A percentile compares a stretch with the other conserved stretches of the same genome.
phyloP scores from a whole-genome alignment of 768 basidiomycete species.

The Calocybe gangraenosa region DNA sequence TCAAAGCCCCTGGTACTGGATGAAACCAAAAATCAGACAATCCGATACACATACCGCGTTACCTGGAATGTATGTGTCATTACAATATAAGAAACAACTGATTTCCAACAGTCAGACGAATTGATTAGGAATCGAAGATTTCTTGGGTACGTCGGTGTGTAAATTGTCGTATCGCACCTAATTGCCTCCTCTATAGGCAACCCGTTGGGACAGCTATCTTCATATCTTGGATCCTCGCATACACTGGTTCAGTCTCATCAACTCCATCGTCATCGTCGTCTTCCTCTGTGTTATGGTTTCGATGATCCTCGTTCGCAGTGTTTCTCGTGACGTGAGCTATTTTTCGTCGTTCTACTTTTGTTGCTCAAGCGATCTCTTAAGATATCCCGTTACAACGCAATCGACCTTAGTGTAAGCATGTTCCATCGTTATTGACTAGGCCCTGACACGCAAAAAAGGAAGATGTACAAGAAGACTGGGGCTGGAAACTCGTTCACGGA shows the following conservation, averaged over 20 bases:
- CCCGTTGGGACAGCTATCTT: constrained; percentile 95
- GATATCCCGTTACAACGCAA: constrained; percentile 93
- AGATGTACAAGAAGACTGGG: constrained; percentile 96
- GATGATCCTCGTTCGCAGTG: constrained; percentile 82
- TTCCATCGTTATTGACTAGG: not conserved
- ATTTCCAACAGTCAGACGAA: not conserved
- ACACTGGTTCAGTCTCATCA: constrained; percentile 95
- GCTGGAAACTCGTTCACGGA: constrained; percentile 96
- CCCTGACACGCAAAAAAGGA: constrained; percentile 44
- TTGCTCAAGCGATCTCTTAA: constrained; percentile 23
- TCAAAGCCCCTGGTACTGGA: constrained; percentile 50
- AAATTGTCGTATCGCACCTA: not conserved
- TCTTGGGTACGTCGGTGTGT: constrained; percentile 70
- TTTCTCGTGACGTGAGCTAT: constrained; percentile 76
- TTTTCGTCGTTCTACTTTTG: not conserved
- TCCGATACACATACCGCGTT: constrained; percentile 86
- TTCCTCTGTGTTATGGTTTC: constrained; percentile 94
- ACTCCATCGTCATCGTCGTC: constrained; percentile 86
- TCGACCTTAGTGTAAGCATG: constrained; percentile 74
- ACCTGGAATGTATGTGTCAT: constrained; percentile 69
- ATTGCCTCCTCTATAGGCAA: constrained; percentile 59
- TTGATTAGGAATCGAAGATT: constrained; percentile 69
- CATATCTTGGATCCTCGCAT: constrained; percentile 92
- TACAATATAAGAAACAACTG: constrained; percentile 1
- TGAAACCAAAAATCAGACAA: constrained; percentile 53